Percentiles rank a stretch among this genome's conserved stretches.
These are phyloP conservation scores for Voacanga thouarsii DNA, from an alignment of 257 asterid genomes.

Conservation along the genomic window DNA sequence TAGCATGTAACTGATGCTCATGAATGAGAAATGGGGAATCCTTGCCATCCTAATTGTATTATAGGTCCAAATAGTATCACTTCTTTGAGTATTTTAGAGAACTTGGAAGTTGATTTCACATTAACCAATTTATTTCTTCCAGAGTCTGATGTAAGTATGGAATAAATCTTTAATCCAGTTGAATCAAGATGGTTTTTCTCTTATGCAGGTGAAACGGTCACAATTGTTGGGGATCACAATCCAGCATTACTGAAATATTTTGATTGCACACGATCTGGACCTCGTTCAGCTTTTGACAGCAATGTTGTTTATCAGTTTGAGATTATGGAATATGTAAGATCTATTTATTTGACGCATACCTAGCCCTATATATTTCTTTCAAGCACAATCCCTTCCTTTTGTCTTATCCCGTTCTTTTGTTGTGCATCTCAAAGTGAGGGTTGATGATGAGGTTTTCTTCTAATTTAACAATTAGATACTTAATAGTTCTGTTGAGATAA, in stretches of 20 bases:
- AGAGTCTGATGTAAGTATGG: not conserved
- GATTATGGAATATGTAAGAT: constrained; percentile 97
- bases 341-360: not conserved
- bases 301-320: constrained; percentile 96
- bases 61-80: not conserved
- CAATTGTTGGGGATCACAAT: constrained; percentile 95
- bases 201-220: constrained; percentile 82
- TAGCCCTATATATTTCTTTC: not conserved
- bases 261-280: constrained; percentile 98
- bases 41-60: not conserved
- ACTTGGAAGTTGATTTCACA: not conserved
- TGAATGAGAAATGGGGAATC: not conserved
- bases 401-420: not conserved
- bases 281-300: constrained; percentile 96
- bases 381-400: not conserved
- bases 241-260: constrained; percentile 76
- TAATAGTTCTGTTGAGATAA: not conserved
- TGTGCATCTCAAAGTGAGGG: not conserved
- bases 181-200: constrained; percentile 19
- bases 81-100: not conserved
- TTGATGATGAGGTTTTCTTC: constrained; percentile 5
- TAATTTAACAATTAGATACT: not conserved
- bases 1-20: not conserved
- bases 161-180: not conserved
- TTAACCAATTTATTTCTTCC: not conserved